Conservation (phyloP, 306 rosid species). For the Prunus armeniaca region DNA sequence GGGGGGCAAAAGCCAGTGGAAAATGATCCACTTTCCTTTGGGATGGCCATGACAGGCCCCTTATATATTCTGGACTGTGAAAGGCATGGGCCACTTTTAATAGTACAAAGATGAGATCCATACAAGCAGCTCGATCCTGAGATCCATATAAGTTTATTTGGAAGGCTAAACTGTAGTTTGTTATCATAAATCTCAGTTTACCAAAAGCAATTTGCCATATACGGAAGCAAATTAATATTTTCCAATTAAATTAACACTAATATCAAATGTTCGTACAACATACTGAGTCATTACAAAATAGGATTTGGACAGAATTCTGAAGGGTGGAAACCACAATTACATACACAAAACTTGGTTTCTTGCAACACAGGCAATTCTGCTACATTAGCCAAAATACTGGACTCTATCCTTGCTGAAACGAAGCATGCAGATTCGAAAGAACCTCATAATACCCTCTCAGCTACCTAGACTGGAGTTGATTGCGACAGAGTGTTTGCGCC, state of each 20-base stretch:
- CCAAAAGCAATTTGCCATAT: neutral
- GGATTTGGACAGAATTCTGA: constrained; percentile 5
- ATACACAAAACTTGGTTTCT: constrained; percentile 13
- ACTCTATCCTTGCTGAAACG: neutral
- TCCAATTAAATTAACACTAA: neutral
- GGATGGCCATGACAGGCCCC: no score
- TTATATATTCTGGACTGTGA: no score
- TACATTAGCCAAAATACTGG: neutral
- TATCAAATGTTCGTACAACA: neutral
- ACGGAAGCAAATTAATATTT: neutral
- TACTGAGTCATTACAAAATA: neutral
- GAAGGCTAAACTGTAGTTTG: neutral
- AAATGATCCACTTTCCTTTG: no score
- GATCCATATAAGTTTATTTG: no score
- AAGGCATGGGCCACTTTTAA: no score
- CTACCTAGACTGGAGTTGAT: neutral
- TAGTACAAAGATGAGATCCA: no score
- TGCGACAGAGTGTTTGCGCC: neutral
- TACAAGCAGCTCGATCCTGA: no score
- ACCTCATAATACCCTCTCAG: neutral
- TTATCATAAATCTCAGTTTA: neutral
- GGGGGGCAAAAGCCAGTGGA: no score
- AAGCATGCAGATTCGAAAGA: neutral
- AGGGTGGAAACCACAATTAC: neutral
- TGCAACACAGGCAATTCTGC: neutral